A percentile compares a stretch with the other conserved stretches of the same genome.
phyloP scores from a whole-genome alignment of 2,329 filamentous ascomycete species.

The Phoma sp. region DNA sequence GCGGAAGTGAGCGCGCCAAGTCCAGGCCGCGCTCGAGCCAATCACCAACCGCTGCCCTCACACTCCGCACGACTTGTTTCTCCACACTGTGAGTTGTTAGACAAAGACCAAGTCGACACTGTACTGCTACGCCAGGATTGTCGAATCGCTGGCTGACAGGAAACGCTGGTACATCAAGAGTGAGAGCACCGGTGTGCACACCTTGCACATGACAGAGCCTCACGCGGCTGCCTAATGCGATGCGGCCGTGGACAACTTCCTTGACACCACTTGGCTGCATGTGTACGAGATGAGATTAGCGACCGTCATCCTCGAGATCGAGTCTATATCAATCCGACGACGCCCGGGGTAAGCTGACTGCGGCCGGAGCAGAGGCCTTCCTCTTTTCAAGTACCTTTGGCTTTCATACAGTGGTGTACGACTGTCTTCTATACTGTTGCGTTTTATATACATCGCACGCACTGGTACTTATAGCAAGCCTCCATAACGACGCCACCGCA shows the following conservation, averaged over 20 bases:
- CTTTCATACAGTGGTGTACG: background rate
- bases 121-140: background rate
- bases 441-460: background rate
- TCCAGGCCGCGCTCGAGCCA: conserved; percentile 2
- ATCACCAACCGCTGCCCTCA: conserved; percentile 11
- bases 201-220: conserved; percentile 3
- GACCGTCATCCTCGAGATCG: background rate
- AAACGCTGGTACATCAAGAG: background rate
- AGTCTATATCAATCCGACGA: background rate
- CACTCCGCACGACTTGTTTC: background rate
- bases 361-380: background rate
- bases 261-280: background rate
- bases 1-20: conserved; percentile 18
- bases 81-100: no score
- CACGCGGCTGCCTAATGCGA: background rate
- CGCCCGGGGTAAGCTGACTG: background rate
- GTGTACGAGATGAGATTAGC: background rate
- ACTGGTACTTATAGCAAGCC: background rate
- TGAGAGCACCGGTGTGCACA: no score
- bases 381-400: background rate
- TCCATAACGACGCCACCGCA: background rate
- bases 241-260: background rate
- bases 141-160: background rate
- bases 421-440: background rate
- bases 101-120: background rate